Conservation (phyloP, 768 basidiomycete genomes). For the Artomyces pyxidatus region DNA sequence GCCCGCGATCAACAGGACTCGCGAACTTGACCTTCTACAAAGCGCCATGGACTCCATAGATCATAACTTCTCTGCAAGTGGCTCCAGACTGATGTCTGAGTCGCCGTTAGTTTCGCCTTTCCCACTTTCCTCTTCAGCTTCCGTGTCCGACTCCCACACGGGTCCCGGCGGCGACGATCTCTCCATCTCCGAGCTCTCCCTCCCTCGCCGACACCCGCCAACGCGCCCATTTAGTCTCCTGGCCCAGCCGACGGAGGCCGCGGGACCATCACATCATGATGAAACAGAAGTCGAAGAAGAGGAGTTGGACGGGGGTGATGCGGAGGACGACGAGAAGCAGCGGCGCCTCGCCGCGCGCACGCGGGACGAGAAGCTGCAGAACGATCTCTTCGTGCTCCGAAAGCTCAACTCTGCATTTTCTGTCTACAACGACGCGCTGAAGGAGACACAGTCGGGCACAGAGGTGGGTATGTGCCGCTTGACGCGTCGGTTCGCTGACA, state of each 20-base stretch:
- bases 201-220: conserved; percentile 27
- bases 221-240: conserved; percentile 25
- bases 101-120: conserved; percentile 28
- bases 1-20: no score
- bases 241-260: conserved; percentile 15
- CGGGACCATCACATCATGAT: background rate
- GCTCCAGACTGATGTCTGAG: conserved; percentile 40
- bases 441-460: conserved; percentile 56
- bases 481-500: background rate
- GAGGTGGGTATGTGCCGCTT: conserved; percentile 38
- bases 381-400: conserved; percentile 62
- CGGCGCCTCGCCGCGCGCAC: conserved; percentile 24
- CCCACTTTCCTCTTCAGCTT: conserved; percentile 19
- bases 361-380: conserved; percentile 67
- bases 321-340: conserved; percentile 15
- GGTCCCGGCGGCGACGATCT: conserved; percentile 43
- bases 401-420: conserved; percentile 69
- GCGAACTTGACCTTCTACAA: no score
- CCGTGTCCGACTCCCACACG: conserved; percentile 27
- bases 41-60: conserved; percentile 29
- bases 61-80: conserved; percentile 18
- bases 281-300: background rate
- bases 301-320: conserved; percentile 8
- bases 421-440: conserved; percentile 58
- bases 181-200: conserved; percentile 49